Evolutionary conservation across 1,139 yeast species (phyloP).

Genomic region (Zygotorulaspora mrakii): DNA sequence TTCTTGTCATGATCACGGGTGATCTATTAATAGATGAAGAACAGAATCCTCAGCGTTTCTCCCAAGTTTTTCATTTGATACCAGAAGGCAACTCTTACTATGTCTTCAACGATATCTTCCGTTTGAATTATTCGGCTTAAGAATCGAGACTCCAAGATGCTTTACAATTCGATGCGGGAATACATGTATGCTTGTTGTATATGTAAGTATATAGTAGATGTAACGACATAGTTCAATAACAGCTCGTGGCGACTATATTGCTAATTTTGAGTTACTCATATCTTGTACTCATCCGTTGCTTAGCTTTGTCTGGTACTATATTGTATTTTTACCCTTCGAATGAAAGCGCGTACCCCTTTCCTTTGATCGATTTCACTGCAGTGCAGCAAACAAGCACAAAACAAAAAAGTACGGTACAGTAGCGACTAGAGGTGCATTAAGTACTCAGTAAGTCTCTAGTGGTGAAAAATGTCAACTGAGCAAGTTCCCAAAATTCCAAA

Average conservation of each 20-base stretch:
- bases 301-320: too few relatives aligned
- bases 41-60: conserved; percentile 89
- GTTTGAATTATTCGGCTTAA: conserved; percentile 67
- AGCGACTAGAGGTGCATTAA: background rate
- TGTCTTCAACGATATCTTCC: conserved; percentile 94
- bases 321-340: too few relatives aligned
- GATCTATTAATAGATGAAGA: conserved; percentile 88
- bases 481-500: conserved; percentile 23
- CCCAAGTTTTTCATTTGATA: conserved; percentile 94
- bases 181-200: background rate
- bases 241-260: too few relatives aligned
- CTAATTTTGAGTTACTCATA: too few relatives aligned
- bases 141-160: too few relatives aligned
- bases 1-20: conserved; percentile 96
- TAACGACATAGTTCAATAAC: background rate
- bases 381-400: background rate
- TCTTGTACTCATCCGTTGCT: too few relatives aligned
- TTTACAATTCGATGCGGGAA: background rate
- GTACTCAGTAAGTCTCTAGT: background rate
- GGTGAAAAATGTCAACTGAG: conserved; percentile 12
- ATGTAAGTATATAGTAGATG: background rate
- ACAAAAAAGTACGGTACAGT: background rate
- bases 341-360: too few relatives aligned
- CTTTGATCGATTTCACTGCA: too few relatives aligned
- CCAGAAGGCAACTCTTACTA: conserved; percentile 90